Percentiles rank a stretch among this genome's conserved stretches.
These are phyloP conservation scores for Tinospora cordifolia DNA, from an alignment of 164 flowering plant genomes.

Conservation along the genomic window DNA sequence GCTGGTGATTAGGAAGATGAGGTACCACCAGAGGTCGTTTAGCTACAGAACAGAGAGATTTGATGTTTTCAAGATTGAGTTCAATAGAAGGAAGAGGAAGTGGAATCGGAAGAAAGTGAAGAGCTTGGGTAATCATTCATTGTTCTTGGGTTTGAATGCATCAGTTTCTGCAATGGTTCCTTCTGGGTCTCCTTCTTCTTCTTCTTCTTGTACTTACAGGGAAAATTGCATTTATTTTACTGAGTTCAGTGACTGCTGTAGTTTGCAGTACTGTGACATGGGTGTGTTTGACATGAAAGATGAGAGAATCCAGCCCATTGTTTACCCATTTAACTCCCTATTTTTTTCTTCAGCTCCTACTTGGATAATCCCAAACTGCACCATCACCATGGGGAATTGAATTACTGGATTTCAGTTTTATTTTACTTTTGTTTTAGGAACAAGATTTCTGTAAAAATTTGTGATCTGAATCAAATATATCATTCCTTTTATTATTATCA, in stretches of 20 bases:
- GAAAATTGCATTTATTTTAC: not conserved
- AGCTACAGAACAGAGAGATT: not conserved
- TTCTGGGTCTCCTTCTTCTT: not conserved
- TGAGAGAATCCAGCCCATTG: too few species aligned
- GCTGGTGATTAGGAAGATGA: not conserved
- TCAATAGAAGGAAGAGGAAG: not conserved
- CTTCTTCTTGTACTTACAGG: not conserved
- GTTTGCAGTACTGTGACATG: too few species aligned
- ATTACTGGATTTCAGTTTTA: too few species aligned
- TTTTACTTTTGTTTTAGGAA: too few species aligned
- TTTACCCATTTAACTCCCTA: too few species aligned
- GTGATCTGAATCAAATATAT: too few species aligned
- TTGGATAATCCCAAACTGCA: too few species aligned
- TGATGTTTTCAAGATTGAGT: not conserved
- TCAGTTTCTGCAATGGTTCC: not conserved
- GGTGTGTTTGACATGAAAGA: too few species aligned
- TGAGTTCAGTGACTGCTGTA: not conserved
- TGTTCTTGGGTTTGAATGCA: conserved; percentile 4
- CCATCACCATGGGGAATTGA: too few species aligned
- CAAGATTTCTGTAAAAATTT: too few species aligned
- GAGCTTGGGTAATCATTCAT: not conserved
- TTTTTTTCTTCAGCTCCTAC: too few species aligned
- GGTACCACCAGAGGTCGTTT: not conserved
- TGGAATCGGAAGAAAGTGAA: not conserved
- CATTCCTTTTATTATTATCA: too few species aligned